Conservation (phyloP, 1,284 basidiomycete species). For the Austroboletus novae-zelandiae region DNA sequence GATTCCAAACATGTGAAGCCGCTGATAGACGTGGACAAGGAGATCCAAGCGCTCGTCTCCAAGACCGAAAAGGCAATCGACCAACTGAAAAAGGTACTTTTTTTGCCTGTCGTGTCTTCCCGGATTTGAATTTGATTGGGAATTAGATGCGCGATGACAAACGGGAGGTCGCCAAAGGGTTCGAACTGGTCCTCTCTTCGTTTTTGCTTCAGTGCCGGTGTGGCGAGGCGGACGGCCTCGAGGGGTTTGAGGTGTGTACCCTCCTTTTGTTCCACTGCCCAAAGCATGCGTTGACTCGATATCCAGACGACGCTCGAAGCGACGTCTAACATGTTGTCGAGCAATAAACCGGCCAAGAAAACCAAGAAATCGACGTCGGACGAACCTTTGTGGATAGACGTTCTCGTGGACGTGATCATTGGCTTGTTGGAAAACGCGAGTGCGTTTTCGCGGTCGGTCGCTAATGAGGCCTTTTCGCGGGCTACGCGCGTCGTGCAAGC, state of each 20-base stretch:
- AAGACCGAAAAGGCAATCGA: conserved; percentile 48
- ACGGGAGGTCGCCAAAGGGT: conserved; percentile 59
- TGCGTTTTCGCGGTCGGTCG: conserved; percentile 78
- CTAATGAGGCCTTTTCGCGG: conserved; percentile 80
- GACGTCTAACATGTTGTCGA: conserved; percentile 49
- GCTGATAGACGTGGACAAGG: conserved; percentile 56
- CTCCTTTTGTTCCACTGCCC: background rate
- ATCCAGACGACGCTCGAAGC: conserved; percentile 53
- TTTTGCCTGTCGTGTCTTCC: background rate
- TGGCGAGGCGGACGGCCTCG: conserved; percentile 50
- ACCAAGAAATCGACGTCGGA: conserved; percentile 39
- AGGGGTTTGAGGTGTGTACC: conserved; percentile 59
- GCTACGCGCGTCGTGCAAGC: conserved; percentile 69
- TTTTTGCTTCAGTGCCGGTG: conserved; percentile 73
- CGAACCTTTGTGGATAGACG: conserved; percentile 65
- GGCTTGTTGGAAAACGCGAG: conserved; percentile 86
- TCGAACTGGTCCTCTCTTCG: conserved; percentile 69
- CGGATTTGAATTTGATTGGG: background rate
- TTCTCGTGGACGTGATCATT: conserved; percentile 86
- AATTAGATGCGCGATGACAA: conserved; percentile 45
- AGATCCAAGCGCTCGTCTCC: conserved; percentile 46
- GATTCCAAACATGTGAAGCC: conserved; percentile 71
- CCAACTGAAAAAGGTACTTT: conserved; percentile 48
- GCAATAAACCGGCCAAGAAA: conserved; percentile 47
- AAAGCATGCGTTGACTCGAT: background rate